Conservation (phyloP, 345 rosid species). For the Crucihimalaya himalaica region DNA sequence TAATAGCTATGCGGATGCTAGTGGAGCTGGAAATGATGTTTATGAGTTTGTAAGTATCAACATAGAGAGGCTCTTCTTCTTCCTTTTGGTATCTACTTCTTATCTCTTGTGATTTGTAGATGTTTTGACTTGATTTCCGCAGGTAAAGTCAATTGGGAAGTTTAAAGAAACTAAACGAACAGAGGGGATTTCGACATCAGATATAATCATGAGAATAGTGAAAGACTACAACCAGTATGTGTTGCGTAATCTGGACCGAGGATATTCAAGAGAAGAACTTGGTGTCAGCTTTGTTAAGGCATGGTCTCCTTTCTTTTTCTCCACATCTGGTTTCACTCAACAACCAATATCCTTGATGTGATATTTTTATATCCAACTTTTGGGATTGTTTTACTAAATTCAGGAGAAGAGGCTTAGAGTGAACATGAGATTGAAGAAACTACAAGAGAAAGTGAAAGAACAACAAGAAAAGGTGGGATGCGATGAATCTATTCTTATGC, state of each 20-base stretch:
- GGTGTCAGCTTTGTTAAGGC: conserved; percentile 78
- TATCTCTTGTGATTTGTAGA: not conserved
- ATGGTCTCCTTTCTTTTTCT: not conserved
- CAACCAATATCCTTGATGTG: not conserved
- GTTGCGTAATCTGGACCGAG: conserved; percentile 68
- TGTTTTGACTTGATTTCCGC: not conserved
- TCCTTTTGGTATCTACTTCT: not conserved
- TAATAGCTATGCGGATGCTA: conserved; percentile 66
- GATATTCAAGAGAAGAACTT: conserved; percentile 68
- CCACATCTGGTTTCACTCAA: not conserved
- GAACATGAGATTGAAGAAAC: conserved; percentile 55
- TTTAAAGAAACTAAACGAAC: conserved; percentile 72
- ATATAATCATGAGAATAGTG: conserved; percentile 68
- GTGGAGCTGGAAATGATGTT: conserved; percentile 74
- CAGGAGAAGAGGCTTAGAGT: conserved; percentile 75
- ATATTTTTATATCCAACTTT: not conserved
- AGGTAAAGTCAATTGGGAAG: conserved; percentile 61
- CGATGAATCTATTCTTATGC: conserved; percentile 24
- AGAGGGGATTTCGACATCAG: conserved; percentile 76
- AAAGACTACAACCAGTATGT: conserved; percentile 77
- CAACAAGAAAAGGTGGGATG: conserved; percentile 63
- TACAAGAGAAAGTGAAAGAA: conserved; percentile 67
- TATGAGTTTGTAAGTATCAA: conserved; percentile 65
- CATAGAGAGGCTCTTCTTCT: not conserved
- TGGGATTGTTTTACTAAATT: conserved; percentile 6